These are phyloP conservation scores for Tulasnella calospora DNA, from an alignment of 768 basidiomycete genomes.

Conservation along the genomic window DNA sequence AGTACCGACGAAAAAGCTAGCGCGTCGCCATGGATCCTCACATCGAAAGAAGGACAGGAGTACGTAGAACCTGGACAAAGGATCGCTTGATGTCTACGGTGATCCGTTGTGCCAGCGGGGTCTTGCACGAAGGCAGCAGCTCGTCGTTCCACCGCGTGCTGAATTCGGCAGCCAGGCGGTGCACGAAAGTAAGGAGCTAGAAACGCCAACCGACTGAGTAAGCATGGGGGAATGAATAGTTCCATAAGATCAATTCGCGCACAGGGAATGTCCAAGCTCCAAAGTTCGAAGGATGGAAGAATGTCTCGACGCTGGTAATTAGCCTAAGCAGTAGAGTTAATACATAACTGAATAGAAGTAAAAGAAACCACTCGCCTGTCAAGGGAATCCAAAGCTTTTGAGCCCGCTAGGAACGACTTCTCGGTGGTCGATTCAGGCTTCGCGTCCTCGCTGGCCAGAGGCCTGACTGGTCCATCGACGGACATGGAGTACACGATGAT, in stretches of 20 bases:
- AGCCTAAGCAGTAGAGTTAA: slow-evolving; percentile 39
- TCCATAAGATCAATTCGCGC: slow-evolving; percentile 30
- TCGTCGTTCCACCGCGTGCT: slow-evolving; percentile 76
- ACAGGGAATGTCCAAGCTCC: slow-evolving; percentile 74
- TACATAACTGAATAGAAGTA: neutral
- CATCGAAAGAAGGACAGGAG: slow-evolving; percentile 86
- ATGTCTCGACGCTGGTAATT: slow-evolving; percentile 86
- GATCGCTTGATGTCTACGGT: slow-evolving; percentile 74
- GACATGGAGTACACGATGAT: slow-evolving; percentile 86
- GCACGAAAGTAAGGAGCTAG: slow-evolving; percentile 65
- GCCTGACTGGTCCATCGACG: slow-evolving; percentile 63
- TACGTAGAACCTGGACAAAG: slow-evolving; percentile 76
- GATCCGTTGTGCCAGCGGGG: slow-evolving; percentile 71
- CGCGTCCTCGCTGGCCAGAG: slow-evolving; percentile 36
- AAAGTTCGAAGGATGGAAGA: slow-evolving; percentile 92
- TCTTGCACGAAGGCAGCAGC: slow-evolving; percentile 67
- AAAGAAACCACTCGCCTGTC: slow-evolving; percentile 41
- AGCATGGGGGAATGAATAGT: neutral
- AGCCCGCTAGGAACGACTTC: slow-evolving; percentile 67
- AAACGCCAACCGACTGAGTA: neutral
- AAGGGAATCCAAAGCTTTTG: slow-evolving; percentile 79
- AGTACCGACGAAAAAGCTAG: slow-evolving; percentile 34
- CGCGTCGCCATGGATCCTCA: neutral
- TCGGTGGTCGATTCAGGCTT: slow-evolving; percentile 37
- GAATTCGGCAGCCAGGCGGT: slow-evolving; percentile 70